Conservation (phyloP, 257 asterid species). For the Eustoma russellianum region DNA sequence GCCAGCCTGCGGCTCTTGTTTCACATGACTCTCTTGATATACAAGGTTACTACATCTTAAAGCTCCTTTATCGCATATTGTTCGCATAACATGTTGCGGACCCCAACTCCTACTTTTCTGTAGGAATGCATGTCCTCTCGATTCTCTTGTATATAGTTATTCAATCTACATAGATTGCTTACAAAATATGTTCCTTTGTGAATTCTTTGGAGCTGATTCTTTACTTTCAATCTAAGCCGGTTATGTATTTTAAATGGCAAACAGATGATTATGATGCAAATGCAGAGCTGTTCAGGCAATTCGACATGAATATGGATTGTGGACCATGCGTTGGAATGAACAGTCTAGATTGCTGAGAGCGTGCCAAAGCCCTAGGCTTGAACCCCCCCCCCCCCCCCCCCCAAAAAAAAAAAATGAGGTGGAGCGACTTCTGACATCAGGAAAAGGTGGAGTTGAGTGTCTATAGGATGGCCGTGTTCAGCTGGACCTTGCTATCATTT, state of each 20-base stretch:
- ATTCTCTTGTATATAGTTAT: background rate
- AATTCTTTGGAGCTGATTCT: too few relatives aligned
- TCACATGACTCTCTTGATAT: slow-evolving; percentile 62
- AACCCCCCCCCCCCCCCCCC: too few relatives aligned
- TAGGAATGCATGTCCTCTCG: too few relatives aligned
- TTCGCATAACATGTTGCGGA: too few relatives aligned
- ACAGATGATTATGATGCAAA: slow-evolving; percentile 47
- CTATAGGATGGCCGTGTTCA: slow-evolving; percentile 76
- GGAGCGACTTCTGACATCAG: slow-evolving; percentile 28
- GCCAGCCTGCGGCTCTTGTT: slow-evolving; percentile 50
- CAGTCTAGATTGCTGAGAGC: slow-evolving; percentile 68
- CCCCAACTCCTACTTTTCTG: too few relatives aligned
- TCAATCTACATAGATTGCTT: background rate
- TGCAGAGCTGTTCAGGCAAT: slow-evolving; percentile 56
- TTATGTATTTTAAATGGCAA: background rate
- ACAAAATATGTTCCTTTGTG: too few relatives aligned
- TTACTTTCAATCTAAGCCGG: background rate
- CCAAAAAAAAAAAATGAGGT: too few relatives aligned
- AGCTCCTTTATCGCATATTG: background rate
- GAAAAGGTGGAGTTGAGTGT: slow-evolving; percentile 33
- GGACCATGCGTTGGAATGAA: slow-evolving; percentile 83
- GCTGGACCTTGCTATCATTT: background rate
- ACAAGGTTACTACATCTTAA: slow-evolving; percentile 24
- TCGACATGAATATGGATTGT: slow-evolving; percentile 70
- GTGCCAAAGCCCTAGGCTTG: slow-evolving; percentile 50